phyloP scores from a whole-genome alignment of 768 basidiomycete species.

The Rhodotorula babjevae region DNA sequence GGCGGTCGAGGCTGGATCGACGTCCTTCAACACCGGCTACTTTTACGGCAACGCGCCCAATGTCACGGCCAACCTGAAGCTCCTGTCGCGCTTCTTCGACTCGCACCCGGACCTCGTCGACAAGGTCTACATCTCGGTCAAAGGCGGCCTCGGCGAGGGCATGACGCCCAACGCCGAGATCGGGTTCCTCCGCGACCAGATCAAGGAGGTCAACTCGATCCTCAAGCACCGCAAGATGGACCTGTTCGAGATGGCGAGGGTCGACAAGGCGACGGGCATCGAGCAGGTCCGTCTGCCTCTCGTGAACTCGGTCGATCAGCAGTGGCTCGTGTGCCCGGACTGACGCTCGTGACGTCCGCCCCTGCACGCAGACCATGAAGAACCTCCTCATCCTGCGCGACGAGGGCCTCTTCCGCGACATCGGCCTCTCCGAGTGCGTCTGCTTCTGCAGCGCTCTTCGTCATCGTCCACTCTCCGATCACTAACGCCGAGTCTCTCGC shows the following conservation, averaged over 20 bases:
- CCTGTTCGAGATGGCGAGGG: slow-evolving; percentile 57
- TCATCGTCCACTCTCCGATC: too few species aligned
- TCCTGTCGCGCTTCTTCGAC: slow-evolving; percentile 55
- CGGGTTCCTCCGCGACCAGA: slow-evolving; percentile 55
- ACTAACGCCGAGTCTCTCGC: slow-evolving; percentile 39
- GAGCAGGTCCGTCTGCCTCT: slow-evolving; percentile 14
- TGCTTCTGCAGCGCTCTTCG: slow-evolving; percentile 22
- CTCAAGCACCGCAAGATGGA: slow-evolving; percentile 51
- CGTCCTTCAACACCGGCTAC: slow-evolving; percentile 52
- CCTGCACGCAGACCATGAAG: slow-evolving; percentile 41
- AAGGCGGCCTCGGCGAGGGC: slow-evolving; percentile 47
- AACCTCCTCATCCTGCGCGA: slow-evolving; percentile 52
- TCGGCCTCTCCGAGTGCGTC: slow-evolving; percentile 56
- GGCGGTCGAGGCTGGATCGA: slow-evolving; percentile 36
- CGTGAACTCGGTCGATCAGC: too few species aligned
- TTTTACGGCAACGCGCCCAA: slow-evolving; percentile 56
- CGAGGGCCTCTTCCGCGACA: slow-evolving; percentile 61
- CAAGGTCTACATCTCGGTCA: slow-evolving; percentile 54
- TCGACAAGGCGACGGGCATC: slow-evolving; percentile 37
- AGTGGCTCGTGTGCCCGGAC: too few species aligned
- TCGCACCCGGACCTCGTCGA: slow-evolving; percentile 51
- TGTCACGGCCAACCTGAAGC: slow-evolving; percentile 52
- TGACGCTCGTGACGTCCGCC: neutral
- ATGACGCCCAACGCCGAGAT: slow-evolving; percentile 15
- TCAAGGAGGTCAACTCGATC: slow-evolving; percentile 49